Evolutionary conservation across 2,329 filamentous ascomycete genomes (phyloP).

Genomic region (Verticillium longisporum): DNA sequence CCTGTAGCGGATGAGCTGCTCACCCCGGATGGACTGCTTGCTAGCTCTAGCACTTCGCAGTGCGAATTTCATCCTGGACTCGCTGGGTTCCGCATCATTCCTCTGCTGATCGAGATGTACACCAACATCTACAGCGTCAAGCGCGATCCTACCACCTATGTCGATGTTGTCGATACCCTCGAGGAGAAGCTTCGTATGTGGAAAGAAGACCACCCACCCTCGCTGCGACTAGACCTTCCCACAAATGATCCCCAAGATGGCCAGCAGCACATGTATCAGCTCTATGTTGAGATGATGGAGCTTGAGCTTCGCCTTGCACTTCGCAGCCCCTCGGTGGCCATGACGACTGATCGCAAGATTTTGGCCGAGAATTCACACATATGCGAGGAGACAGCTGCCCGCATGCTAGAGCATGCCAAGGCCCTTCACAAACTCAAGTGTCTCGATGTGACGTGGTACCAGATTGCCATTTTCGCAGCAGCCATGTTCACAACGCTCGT

Average conservation of each 20-base stretch:
- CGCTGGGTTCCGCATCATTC: constrained; percentile 56
- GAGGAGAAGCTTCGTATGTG: constrained; percentile 59
- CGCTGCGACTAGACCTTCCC: constrained; percentile 41
- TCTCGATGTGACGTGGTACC: constrained; percentile 74
- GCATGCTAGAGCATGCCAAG: constrained; percentile 54
- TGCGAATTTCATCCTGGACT: constrained; percentile 65
- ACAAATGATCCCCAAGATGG: constrained; percentile 18
- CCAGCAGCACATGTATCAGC: constrained; percentile 40
- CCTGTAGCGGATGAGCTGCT: constrained; percentile 65
- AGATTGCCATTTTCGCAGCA: constrained; percentile 63
- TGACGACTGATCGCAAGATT: constrained; percentile 45
- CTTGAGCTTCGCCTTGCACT: constrained; percentile 55
- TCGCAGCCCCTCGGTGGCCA: constrained; percentile 54
- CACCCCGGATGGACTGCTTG: constrained; percentile 56
- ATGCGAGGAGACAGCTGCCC: constrained; percentile 58
- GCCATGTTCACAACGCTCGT: constrained; percentile 69
- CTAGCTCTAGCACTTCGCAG: constrained; percentile 38
- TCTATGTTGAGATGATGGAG: constrained; percentile 46
- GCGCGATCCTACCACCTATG: constrained; percentile 56
- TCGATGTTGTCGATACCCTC: constrained; percentile 54
- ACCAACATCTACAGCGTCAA: constrained; percentile 68
- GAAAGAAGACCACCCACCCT: constrained; percentile 56
- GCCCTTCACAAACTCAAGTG: constrained; percentile 58
- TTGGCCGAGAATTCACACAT: constrained; percentile 57
- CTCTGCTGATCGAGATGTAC: constrained; percentile 67